These are phyloP conservation scores for Stereocaulon alpinum DNA, from an alignment of 495 filamentous ascomycete genomes.

Conservation along the genomic window DNA sequence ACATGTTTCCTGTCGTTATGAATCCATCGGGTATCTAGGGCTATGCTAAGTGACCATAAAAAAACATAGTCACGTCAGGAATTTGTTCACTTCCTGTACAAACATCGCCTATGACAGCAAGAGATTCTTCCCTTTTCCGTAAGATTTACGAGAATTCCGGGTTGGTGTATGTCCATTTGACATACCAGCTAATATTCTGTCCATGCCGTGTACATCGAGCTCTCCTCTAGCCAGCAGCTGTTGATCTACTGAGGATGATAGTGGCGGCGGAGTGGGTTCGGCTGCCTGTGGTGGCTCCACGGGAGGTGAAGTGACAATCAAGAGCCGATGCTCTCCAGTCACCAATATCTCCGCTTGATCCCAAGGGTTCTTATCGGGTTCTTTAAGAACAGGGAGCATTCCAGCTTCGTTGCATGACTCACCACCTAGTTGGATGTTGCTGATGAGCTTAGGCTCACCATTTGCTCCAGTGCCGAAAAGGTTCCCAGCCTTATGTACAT, in stretches of 20 bases:
- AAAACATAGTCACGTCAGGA: neutral
- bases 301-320: constrained; percentile 42
- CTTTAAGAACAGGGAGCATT: constrained; percentile 37
- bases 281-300: constrained; percentile 24
- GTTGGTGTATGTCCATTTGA: constrained; percentile 20
- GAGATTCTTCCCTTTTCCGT: constrained; percentile 6
- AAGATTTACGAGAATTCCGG: neutral
- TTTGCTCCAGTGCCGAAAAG: constrained; percentile 31
- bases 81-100: neutral
- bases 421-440: constrained; percentile 50
- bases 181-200: constrained; percentile 40
- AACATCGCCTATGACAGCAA: constrained; percentile 1
- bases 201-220: constrained; percentile 44
- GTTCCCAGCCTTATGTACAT: constrained; percentile 49
- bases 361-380: constrained; percentile 28
- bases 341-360: constrained; percentile 49
- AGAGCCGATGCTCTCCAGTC: constrained; percentile 52
- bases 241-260: constrained; percentile 31
- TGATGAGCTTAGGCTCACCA: constrained; percentile 25
- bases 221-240: constrained; percentile 36
- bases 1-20: too few species aligned
- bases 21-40: constrained; percentile 9
- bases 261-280: constrained; percentile 5
- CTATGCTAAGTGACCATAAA: neutral
- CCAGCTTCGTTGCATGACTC: constrained; percentile 52